Evolutionary conservation across 345 rosid species (phyloP).

Genomic region (Aethionema arabicum): DNA sequence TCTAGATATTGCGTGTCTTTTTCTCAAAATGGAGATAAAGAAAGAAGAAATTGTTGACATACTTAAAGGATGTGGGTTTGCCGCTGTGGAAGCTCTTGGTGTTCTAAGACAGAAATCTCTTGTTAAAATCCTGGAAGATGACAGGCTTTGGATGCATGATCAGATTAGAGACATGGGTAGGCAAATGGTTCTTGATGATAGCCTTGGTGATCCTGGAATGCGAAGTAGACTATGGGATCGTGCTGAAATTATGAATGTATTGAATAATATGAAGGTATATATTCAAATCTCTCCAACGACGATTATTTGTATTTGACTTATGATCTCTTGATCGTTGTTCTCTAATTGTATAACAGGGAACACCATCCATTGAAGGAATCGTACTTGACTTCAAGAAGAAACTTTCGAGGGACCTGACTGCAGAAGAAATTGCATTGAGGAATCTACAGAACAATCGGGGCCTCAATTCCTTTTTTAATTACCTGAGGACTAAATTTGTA

Average conservation of each 20-base stretch:
- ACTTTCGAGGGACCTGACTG: background rate
- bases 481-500: slow-evolving; percentile 18
- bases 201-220: slow-evolving; percentile 36
- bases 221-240: slow-evolving; percentile 62
- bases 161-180: slow-evolving; percentile 68
- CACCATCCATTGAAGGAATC: slow-evolving; percentile 38
- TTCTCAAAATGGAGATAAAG: slow-evolving; percentile 41
- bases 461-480: slow-evolving; percentile 16
- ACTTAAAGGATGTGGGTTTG: slow-evolving; percentile 59
- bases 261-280: slow-evolving; percentile 41
- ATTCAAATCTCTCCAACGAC: background rate
- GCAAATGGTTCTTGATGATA: slow-evolving; percentile 45
- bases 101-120: slow-evolving; percentile 56
- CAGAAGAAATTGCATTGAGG: background rate
- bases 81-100: slow-evolving; percentile 46
- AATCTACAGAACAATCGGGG: background rate
- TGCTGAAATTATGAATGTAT: slow-evolving; percentile 38
- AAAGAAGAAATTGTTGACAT: slow-evolving; percentile 51
- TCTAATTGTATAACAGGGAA: slow-evolving; percentile 37
- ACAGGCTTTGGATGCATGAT: slow-evolving; percentile 62
- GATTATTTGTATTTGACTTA: background rate
- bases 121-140: slow-evolving; percentile 37
- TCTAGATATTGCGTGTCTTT: slow-evolving; percentile 73
- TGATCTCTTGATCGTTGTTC: background rate
- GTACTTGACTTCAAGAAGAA: slow-evolving; percentile 35